Evolutionary conservation across 129 eudicot genomes (phyloP).

Genomic region (Centella asiatica): DNA sequence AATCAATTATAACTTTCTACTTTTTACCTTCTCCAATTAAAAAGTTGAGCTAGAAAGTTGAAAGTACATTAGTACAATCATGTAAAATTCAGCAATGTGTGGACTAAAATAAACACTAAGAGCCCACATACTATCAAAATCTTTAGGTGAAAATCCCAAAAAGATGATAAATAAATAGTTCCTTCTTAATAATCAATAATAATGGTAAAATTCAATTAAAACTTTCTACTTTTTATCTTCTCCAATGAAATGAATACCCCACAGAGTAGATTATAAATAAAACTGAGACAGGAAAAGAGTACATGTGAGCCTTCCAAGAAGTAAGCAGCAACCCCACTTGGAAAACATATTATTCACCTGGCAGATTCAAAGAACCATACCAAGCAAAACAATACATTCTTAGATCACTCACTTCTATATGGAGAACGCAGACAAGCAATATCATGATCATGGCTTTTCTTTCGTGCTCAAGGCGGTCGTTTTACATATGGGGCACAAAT

Average conservation of each 20-base stretch:
- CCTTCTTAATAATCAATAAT: background rate
- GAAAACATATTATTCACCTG: background rate
- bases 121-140: too few species aligned
- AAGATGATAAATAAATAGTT: background rate
- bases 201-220: background rate
- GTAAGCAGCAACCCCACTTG: background rate
- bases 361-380: background rate
- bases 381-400: background rate
- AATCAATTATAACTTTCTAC: background rate
- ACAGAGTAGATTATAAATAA: background rate
- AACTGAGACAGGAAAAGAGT: too few species aligned
- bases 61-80: too few species aligned
- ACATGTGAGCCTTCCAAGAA: background rate
- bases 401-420: background rate
- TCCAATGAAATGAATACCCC: background rate
- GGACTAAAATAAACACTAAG: too few species aligned
- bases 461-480: constrained; percentile 3
- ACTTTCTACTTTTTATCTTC: background rate
- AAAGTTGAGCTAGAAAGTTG: too few species aligned
- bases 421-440: background rate
- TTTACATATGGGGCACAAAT: constrained; percentile 30
- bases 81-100: too few species aligned
- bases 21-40: too few species aligned
- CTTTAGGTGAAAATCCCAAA: background rate
- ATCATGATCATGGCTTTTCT: constrained; percentile 3